These are phyloP conservation scores for Alternaria solani DNA, from an alignment of 2,329 filamentous ascomycete genomes.

Conservation along the genomic window DNA sequence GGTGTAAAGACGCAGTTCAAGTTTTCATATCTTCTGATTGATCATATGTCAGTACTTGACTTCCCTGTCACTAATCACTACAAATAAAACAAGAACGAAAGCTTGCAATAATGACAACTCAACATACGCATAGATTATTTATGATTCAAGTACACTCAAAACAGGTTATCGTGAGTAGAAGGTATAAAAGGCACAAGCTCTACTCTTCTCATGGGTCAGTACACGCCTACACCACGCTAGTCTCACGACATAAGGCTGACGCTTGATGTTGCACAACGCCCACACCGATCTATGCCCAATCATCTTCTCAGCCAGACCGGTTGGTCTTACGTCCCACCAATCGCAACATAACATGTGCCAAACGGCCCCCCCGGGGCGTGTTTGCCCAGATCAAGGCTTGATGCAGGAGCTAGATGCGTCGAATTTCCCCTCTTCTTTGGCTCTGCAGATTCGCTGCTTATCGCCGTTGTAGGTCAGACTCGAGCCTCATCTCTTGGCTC, in stretches of 20 bases:
- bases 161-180: not conserved
- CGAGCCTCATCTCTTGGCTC: not conserved
- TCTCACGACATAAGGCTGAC: not conserved
- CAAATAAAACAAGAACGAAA: not conserved
- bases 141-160: not conserved
- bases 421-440: not conserved
- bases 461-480: not conserved
- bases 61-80: not conserved
- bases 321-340: not conserved
- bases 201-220: not conserved
- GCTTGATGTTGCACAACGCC: not conserved
- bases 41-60: not conserved
- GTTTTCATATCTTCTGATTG: not conserved
- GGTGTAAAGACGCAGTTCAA: not conserved
- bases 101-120: not conserved
- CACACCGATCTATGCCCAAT: not conserved
- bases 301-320: not conserved
- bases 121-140: too few relatives aligned
- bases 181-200: not conserved
- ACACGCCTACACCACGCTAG: not conserved
- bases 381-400: not conserved
- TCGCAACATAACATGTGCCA: not conserved
- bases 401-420: not conserved
- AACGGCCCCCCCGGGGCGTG: not conserved
- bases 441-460: not conserved